Conservation (phyloP, 2,329 filamentous ascomycete genomes). For the Colletotrichum coccodes region DNA sequence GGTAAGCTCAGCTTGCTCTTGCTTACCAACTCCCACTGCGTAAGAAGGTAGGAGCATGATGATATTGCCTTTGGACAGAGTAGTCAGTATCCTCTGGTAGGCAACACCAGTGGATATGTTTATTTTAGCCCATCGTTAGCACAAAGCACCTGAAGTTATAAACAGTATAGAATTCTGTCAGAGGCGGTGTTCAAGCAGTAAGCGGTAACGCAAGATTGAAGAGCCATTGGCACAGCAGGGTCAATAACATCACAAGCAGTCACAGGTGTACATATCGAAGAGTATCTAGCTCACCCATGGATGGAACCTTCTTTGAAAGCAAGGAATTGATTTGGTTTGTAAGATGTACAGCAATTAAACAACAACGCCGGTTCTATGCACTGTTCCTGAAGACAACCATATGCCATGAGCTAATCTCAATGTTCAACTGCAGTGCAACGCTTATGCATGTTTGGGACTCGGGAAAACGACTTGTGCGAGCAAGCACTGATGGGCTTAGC, state of each 20-base stretch:
- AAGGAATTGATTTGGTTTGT: neutral
- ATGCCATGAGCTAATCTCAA: neutral
- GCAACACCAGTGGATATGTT: no score
- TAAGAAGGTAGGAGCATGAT: slow-evolving; percentile 23
- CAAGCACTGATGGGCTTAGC: neutral
- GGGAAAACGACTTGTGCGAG: neutral
- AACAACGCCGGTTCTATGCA: neutral
- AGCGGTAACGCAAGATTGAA: no score
- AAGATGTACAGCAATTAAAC: neutral
- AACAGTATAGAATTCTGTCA: no score
- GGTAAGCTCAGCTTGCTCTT: slow-evolving; percentile 37
- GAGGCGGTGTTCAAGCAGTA: no score
- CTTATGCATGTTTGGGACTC: neutral
- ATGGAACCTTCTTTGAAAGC: no score
- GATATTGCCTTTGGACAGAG: neutral
- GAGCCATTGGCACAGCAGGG: no score
- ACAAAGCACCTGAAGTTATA: no score
- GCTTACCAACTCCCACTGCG: slow-evolving; percentile 35
- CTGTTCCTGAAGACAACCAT: neutral
- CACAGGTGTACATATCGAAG: no score
- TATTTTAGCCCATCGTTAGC: no score
- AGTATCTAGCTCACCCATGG: no score
- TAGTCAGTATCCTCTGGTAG: rapidly evolving
- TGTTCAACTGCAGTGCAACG: neutral
- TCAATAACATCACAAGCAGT: no score